These are phyloP conservation scores for Kernera saxatilis DNA, from an alignment of 345 rosid species.

Conservation along the genomic window DNA sequence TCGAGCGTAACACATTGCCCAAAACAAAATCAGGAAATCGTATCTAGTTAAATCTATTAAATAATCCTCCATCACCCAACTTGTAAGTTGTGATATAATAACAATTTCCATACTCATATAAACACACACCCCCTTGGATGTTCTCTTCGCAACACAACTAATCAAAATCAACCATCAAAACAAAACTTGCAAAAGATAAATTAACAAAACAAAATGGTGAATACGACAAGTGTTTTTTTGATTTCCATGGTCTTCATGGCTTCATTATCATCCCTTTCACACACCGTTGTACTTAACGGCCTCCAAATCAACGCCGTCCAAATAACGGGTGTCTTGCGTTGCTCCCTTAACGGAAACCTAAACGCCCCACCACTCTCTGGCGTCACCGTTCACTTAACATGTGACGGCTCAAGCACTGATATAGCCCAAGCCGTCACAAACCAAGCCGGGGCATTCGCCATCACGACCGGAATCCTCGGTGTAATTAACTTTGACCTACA, in stretches of 20 bases:
- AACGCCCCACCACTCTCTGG: neutral
- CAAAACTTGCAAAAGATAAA: neutral
- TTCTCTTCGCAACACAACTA: neutral
- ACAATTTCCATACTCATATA: neutral
- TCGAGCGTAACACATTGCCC: neutral
- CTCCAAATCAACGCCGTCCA: neutral
- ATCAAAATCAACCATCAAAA: neutral
- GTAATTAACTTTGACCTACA: neutral
- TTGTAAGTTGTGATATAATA: neutral
- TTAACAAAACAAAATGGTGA: neutral
- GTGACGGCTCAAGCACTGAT: neutral
- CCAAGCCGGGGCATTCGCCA: neutral
- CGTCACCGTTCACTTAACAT: neutral
- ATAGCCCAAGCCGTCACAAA: neutral
- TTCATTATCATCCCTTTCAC: neutral
- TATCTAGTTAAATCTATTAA: neutral
- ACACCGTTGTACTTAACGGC: neutral
- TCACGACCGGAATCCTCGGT: neutral
- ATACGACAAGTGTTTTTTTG: neutral
- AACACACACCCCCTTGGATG: neutral
- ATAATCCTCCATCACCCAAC: neutral
- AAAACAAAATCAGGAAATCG: neutral
- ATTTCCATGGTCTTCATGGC: neutral
- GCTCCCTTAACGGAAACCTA: conserved; percentile 1
- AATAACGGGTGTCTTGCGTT: neutral